Conservation (phyloP, 1,139 yeast species). For the Wickerhamomyces sp. region DNA sequence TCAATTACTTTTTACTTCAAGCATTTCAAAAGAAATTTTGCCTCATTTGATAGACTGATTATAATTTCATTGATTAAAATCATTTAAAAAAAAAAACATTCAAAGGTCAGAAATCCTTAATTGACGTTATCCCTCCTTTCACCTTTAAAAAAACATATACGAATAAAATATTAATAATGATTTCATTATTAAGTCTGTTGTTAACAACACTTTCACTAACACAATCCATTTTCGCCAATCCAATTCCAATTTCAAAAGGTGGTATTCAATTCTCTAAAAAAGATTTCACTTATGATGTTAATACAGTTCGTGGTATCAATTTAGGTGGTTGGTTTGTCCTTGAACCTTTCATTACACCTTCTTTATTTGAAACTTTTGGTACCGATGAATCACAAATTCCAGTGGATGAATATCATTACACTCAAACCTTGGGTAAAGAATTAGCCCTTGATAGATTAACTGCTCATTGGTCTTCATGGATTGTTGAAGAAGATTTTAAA, state of each 20-base stretch:
- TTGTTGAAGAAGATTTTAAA: slow-evolving; percentile 66
- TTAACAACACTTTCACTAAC: slow-evolving; percentile 4
- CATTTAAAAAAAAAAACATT: too few species aligned
- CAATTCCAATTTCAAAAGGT: slow-evolving; percentile 19
- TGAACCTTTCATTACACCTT: slow-evolving; percentile 85
- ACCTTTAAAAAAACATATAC: too few species aligned
- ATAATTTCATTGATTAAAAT: too few species aligned
- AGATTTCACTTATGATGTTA: slow-evolving; percentile 17
- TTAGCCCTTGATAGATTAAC: slow-evolving; percentile 48
- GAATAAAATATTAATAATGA: too few species aligned
- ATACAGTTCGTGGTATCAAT: slow-evolving; percentile 65
- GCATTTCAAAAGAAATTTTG: too few species aligned
- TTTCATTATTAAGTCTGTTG: neutral
- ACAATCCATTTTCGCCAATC: slow-evolving; percentile 5
- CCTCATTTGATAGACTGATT: too few species aligned
- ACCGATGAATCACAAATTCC: slow-evolving; percentile 39
- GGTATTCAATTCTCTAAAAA: slow-evolving; percentile 19
- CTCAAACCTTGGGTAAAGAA: slow-evolving; percentile 56
- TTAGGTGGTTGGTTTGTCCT: slow-evolving; percentile 91
- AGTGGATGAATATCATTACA: slow-evolving; percentile 79
- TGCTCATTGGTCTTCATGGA: slow-evolving; percentile 78
- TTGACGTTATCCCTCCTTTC: too few species aligned
- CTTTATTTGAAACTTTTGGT: slow-evolving; percentile 56
- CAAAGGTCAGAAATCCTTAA: too few species aligned
- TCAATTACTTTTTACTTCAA: too few species aligned